Base-by-base conservation (phyloP, 2,329 filamentous ascomycete species). In the Monosporascus sp. region DNA sequence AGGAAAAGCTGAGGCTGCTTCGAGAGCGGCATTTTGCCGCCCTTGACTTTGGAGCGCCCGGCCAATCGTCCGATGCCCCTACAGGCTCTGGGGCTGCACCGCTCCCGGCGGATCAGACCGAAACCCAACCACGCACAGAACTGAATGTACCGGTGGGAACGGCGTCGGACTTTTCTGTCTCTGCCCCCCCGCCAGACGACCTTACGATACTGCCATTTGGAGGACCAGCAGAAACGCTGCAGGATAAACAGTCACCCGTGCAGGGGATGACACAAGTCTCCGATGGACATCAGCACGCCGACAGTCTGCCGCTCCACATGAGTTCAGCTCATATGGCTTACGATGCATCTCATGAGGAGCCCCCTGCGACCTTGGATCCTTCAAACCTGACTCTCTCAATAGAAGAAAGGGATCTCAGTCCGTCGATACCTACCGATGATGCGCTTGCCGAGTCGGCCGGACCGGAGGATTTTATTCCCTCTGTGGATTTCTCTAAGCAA, bases 321-420 rank as follows among this genome's bases (percentile, higher is more conserved):
- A 47, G 18, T 6, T 48, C 60, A 31, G 49, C 40, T 40, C 50
- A 52, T 28, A 49, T 57, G 14, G 50, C 24, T 18, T 65, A 54
- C 44, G n/a, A 37, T 55, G 37, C 50, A n/a, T 41, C 57, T n/a
- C 57, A 55, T 17, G 55, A 62, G 28, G 66, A 65, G 37, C 64
- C 62, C 43, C 64, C 61, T 17, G 51, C 54, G 24, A 68, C 65
- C 7, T 53, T 69, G 26, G 61, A 69, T 41, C 66, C 67, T 6
- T 64, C 67, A 17, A 49, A 52, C 28, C 54, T 68, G 37, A 66
- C 66, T 20, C 51, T 69, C 20, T 69, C 66, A 5, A 67, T 69
- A 35, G 67, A 60, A 31, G 63, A 66, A 17, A 59, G 58, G 50
- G 62, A 62, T 18, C 56, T 56, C 24, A 65, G 63, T 49, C 61